Base-by-base conservation (phyloP, 768 basidiomycete species). In the Scleroderma bovista region DNA sequence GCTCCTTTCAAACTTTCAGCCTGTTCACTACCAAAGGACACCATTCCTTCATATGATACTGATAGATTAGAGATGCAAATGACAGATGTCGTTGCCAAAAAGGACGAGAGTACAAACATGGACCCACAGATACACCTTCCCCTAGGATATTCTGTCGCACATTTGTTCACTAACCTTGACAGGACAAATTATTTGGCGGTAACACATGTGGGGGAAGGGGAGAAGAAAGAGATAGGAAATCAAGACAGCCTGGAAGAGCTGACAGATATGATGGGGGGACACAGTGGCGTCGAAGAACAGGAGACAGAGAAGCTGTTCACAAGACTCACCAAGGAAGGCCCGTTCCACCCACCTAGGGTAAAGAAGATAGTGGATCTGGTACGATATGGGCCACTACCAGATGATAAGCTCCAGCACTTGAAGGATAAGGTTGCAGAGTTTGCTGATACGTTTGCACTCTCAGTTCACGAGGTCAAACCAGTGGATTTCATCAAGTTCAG, bases 391-490 rank as follows among this genome's bases (percentile, higher is more conserved):
- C 7, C 13, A 0, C 41, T 76, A 0, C 56, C 60, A 0, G 24
- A 37, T 2, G 56, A 50, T 1, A 54, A 77, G 44, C 44, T 51
- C 3, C 13, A 11, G 2, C 15, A 51, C 12, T 66, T 73, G 0
- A 17, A 39, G 0, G 47, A 31, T 0, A 42, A 73, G 2, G 29
- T 76, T 0, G 33, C 6, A 0, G 49, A 67, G 42, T 73, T 60
- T 45, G 70, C 74, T 0, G 72, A 75, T 51, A 55, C 63, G 23
- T 77, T 74, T 48, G 70, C 72, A 6, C 53, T 75, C 2, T 64
- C 67, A 0, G 53, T 75, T 8, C 61, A 63, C 17, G 72, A 77
- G 49, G 74, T 76, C 2, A 44, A 40, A 1, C 52, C 57, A 0
- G 65, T 75, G 0, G 38, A 57, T 8, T 68, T 63, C 1, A 65